These are phyloP conservation scores for Plasmodium gallinaceum DNA, from an alignment of 169 alveolate species.

Conservation along the genomic window DNA sequence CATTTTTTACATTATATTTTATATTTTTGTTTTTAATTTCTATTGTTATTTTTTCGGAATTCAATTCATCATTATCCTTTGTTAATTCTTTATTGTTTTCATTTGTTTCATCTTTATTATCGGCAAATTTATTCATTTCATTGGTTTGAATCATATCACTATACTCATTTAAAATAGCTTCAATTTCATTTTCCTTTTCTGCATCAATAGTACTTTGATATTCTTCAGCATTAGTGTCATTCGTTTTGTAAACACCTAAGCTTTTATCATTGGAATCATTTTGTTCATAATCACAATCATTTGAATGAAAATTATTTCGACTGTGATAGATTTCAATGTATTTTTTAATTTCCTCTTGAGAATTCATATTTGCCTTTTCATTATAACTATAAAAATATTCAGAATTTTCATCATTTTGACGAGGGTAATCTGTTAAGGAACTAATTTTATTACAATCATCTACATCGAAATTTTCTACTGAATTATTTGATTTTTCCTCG, in stretches of 20 bases:
- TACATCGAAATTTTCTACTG: neutral
- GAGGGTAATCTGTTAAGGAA: neutral
- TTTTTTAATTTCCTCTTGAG: conserved; percentile 15
- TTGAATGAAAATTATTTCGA: conserved; percentile 14
- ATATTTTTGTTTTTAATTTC: neutral
- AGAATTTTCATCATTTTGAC: conserved; percentile 1
- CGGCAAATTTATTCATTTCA: neutral
- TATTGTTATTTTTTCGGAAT: conserved; percentile 4
- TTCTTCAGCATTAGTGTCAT: conserved; percentile 16
- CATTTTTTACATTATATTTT: conserved; percentile 12
- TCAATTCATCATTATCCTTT: neutral
- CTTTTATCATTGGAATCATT: conserved; percentile 24
- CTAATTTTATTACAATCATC: neutral
- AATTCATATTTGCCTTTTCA: conserved; percentile 24
- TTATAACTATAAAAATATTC: conserved; percentile 39
- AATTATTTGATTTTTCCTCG: neutral
- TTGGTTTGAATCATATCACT: neutral
- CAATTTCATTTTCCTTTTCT: conserved; percentile 21
- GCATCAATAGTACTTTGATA: conserved; percentile 9
- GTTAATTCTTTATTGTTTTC: neutral
- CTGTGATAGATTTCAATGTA: neutral
- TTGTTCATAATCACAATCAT: neutral
- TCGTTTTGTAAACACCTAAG: neutral
- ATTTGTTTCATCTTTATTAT: neutral
- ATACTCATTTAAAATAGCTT: conserved; percentile 10